A percentile compares a stretch with the other conserved stretches of the same genome.
phyloP scores from a whole-genome alignment of 1,284 basidiomycete species.

The Irpex sp. region DNA sequence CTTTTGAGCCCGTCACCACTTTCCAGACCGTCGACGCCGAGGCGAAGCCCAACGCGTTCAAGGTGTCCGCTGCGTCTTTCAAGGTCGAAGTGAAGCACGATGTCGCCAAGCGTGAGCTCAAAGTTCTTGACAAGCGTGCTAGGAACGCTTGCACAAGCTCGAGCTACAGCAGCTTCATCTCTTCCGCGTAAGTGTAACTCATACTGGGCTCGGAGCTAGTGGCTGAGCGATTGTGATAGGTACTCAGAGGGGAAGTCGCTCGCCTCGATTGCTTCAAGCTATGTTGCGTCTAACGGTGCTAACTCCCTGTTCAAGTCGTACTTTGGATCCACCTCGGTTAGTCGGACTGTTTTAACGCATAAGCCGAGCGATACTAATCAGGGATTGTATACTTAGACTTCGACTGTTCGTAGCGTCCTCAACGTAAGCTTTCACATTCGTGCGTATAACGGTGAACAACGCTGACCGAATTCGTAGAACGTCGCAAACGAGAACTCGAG shows the following conservation, averaged over 20 bases:
- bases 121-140: slow-evolving; percentile 19
- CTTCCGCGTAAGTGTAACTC: slow-evolving; percentile 12
- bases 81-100: slow-evolving; percentile 18
- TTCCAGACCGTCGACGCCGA: slow-evolving; percentile 19
- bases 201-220: too few species aligned
- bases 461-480: not conserved
- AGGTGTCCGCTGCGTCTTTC: slow-evolving; percentile 12
- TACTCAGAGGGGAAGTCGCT: slow-evolving; percentile 23
- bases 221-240: not conserved
- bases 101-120: slow-evolving; percentile 18
- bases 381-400: not conserved
- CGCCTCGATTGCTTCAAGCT: slow-evolving; percentile 19
- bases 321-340: slow-evolving; percentile 19
- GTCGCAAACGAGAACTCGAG: slow-evolving; percentile 24
- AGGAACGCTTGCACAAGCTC: slow-evolving; percentile 18
- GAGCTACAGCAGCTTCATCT: slow-evolving; percentile 19
- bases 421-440: slow-evolving; percentile 3
- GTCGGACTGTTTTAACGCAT: slow-evolving; percentile 8
- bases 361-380: not conserved
- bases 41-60: slow-evolving; percentile 14
- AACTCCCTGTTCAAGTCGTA: slow-evolving; percentile 21
- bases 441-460: not conserved
- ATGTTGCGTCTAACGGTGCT: slow-evolving; percentile 19
- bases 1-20: slow-evolving; percentile 8
- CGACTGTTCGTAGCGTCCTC: slow-evolving; percentile 2